phyloP scores from a whole-genome alignment of 768 basidiomycete species.

The Crassisporium funariophilum region DNA sequence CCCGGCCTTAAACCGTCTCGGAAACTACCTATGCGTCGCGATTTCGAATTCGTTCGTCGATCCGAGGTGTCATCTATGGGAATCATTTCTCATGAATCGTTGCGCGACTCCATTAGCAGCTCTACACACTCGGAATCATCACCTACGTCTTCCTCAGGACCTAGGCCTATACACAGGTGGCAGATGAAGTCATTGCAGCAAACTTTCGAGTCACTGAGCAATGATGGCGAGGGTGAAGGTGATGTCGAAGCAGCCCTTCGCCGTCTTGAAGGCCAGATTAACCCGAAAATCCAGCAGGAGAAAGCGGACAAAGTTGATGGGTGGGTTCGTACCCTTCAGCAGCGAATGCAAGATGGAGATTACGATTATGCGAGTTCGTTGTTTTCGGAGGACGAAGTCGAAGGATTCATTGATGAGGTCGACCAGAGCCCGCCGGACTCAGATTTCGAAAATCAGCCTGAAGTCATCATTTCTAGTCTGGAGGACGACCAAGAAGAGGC shows the following conservation, averaged over 20 bases:
- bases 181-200: slow-evolving; percentile 70
- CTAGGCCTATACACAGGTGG: slow-evolving; percentile 71
- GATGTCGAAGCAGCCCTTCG: slow-evolving; percentile 83
- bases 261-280: slow-evolving; percentile 85
- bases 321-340: slow-evolving; percentile 76
- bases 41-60: slow-evolving; percentile 80
- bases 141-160: slow-evolving; percentile 37
- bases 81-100: slow-evolving; percentile 61
- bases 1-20: slow-evolving; percentile 57
- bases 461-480: slow-evolving; percentile 11
- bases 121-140: slow-evolving; percentile 38
- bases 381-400: slow-evolving; percentile 44
- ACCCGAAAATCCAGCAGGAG: slow-evolving; percentile 66
- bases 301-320: slow-evolving; percentile 79
- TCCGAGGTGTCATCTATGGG: slow-evolving; percentile 83
- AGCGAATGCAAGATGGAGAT: slow-evolving; percentile 64
- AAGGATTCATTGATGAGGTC: slow-evolving; percentile 28
- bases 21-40: slow-evolving; percentile 71
- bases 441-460: slow-evolving; percentile 16
- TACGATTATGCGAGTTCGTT: slow-evolving; percentile 64
- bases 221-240: slow-evolving; percentile 68
- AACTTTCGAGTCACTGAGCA: slow-evolving; percentile 64
- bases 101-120: slow-evolving; percentile 50
- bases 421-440: slow-evolving; percentile 21
- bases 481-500: slow-evolving; percentile 24